Evolutionary conservation across 208 protist species (phyloP), one percentile per base, ranked within the genome.

Genomic region (Leishmania tarentolae): DNA sequence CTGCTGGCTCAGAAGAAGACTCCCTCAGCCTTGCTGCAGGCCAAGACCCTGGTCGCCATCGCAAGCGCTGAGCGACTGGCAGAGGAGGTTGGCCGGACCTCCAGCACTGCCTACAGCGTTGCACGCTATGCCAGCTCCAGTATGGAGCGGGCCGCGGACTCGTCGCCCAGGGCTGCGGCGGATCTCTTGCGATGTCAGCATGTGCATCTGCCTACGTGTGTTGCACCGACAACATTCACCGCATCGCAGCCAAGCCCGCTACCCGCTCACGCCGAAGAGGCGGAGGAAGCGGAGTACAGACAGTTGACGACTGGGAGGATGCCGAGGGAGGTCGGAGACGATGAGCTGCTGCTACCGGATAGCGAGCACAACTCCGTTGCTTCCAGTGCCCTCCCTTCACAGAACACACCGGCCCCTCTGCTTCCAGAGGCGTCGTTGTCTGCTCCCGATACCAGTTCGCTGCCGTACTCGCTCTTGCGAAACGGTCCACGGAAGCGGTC

Each of bases 401-500:
- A 79, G 70, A 19, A 31, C 24, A 47, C 28, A 9, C 35, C 56
- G 31, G 56, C 71, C 37, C 47, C n/a, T 75, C 44, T 46, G 17
- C n/a, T 47, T 52, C 19, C 72, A 46, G 61, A 31, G 52, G 15
- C 47, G 31, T 63, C 72, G 3, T 37, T 46, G 19, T 11, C 31
- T 31, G 40, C 24, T 15, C 2, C 50, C 52, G 72, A 53, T 28
- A 13, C 35, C 17, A 28, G 31, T 28, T n/a, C 50, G 44, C 52
- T 63, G 44, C 61, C 75, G n/a, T 53, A n/a, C 75, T 78, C 75
- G 28, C 35, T 69, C 3, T 19, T 44, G 46, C 59, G 59, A n/a
- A 78, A 78, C 61, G 68, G 46, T 21, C 84, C 85, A 56, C 87
- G 90, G 0, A 87, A 86, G 42, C 87, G 90, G 15, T 86, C 85